These are phyloP conservation scores for Mycena sp. DNA, from an alignment of 1,284 basidiomycete genomes.

Conservation along the genomic window DNA sequence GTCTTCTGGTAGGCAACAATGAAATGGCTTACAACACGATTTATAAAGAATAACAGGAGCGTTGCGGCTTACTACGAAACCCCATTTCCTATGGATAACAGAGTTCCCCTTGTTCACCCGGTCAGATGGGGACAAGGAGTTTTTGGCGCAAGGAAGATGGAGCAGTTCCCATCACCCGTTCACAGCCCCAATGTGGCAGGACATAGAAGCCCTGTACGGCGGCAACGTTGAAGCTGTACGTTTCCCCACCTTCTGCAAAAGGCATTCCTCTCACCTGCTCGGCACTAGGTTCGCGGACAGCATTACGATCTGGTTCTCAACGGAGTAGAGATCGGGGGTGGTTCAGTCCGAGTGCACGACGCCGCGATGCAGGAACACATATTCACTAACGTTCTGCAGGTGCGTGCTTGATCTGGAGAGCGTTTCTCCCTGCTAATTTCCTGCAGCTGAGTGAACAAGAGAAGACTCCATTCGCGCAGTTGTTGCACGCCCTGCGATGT, in stretches of 20 bases:
- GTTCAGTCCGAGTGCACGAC: slow-evolving; percentile 93
- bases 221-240: slow-evolving; percentile 74
- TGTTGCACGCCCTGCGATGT: slow-evolving; percentile 85
- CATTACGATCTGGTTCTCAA: slow-evolving; percentile 98
- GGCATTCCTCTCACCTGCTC: slow-evolving; percentile 15
- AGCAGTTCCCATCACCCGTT: slow-evolving; percentile 95
- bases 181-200: slow-evolving; percentile 94
- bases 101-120: slow-evolving; percentile 95
- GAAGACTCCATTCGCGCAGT: slow-evolving; percentile 80
- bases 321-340: slow-evolving; percentile 93
- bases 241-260: slow-evolving; percentile 20
- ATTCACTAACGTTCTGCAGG: slow-evolving; percentile 82
- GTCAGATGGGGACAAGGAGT: slow-evolving; percentile 89
- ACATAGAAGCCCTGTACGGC: slow-evolving; percentile 77
- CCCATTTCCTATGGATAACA: slow-evolving; percentile 95
- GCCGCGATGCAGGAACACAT: slow-evolving; percentile 86
- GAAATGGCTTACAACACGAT: neutral
- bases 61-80: slow-evolving; percentile 61
- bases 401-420: slow-evolving; percentile 44
- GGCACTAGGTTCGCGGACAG: slow-evolving; percentile 83
- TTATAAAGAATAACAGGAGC: slow-evolving; percentile 52
- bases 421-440: slow-evolving; percentile 16
- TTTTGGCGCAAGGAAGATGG: slow-evolving; percentile 87
- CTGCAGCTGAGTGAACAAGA: slow-evolving; percentile 77
- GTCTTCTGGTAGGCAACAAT: slow-evolving; percentile 55